Base-by-base conservation (phyloP, 75 land plant genomes). In the Gnetum montanum region DNA sequence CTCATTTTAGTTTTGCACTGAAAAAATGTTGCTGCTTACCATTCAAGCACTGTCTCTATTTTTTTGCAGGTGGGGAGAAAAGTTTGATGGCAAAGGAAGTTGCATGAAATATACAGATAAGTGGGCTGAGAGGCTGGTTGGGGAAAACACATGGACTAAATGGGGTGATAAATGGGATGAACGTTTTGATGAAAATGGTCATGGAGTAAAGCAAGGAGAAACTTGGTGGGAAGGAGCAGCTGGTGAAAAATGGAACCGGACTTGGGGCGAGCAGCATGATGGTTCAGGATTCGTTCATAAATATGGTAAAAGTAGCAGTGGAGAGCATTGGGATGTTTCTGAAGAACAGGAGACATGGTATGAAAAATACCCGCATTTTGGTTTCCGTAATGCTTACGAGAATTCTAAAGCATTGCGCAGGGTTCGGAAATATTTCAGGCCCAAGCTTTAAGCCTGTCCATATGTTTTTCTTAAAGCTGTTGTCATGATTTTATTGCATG, bases 111-210 rank as follows among this genome's bases (percentile, higher is more conserved):
- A 94, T 78, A 94, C 96, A 0, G 98, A 94, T 63, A 94, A 94
- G 61, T 94, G 98, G 98, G 98, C 98, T 8, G 98, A 94, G 62
- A 74, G 96, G 6, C 62, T 63, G n/a, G 91, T 85, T 28, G 20
- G 8, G 25, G 84, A 73, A 25, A 78, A 83, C 53, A 75, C 67
- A 2, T 83, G 98, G 96, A 54, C 85, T 28, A 94, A 86, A 57
- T 94, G 98, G 98, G 98, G 98, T 12, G 98, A 94, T 57, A 94
- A 94, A 61, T 94, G 98, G 98, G 98, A 94, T 60, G 96, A 94
- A 55, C 59, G 73, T 19, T 94, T 94, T 52, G 83, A 90, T 61
- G 58, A 59, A 25, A 49, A 75, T 47, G 71, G 91, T 1, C 66
- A 77, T 31, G 96, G 98, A 6, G 76, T 77, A 6, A 94, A 85